phyloP scores from a whole-genome alignment of 768 basidiomycete species.

The Cystobasidium ongulense region DNA sequence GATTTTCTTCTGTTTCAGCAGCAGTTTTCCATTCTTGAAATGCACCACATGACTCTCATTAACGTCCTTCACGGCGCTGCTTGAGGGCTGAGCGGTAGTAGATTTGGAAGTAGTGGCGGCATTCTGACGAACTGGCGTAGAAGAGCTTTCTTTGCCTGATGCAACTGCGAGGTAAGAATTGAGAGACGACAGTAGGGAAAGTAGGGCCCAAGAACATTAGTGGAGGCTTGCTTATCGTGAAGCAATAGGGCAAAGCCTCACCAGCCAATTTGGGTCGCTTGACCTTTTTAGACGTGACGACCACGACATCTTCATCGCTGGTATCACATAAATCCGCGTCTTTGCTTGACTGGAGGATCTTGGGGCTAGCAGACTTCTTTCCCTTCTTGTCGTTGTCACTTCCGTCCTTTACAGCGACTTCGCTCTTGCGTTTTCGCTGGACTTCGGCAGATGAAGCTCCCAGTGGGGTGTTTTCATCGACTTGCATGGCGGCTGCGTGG shows the following conservation, averaged over 20 bases:
- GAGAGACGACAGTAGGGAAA: too few species aligned
- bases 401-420: neutral
- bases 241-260: neutral
- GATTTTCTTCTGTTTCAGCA: conserved; percentile 24
- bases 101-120: neutral
- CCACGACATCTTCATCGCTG: neutral
- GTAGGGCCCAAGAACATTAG: too few species aligned
- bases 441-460: neutral
- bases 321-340: neutral
- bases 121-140: neutral
- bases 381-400: neutral
- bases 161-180: neutral
- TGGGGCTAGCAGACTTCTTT: neutral
- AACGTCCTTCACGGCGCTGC: neutral
- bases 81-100: neutral
- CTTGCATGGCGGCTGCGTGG: neutral
- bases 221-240: too few species aligned
- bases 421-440: neutral
- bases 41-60: neutral
- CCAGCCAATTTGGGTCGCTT: neutral
- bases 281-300: neutral
- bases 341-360: neutral
- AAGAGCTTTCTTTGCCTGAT: neutral
- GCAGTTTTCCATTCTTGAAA: conserved; percentile 25
- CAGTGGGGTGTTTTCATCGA: conserved; percentile 1